These are phyloP conservation scores for Periglandula ipomoeae DNA, from an alignment of 2,329 filamentous ascomycete species.

Conservation along the genomic window DNA sequence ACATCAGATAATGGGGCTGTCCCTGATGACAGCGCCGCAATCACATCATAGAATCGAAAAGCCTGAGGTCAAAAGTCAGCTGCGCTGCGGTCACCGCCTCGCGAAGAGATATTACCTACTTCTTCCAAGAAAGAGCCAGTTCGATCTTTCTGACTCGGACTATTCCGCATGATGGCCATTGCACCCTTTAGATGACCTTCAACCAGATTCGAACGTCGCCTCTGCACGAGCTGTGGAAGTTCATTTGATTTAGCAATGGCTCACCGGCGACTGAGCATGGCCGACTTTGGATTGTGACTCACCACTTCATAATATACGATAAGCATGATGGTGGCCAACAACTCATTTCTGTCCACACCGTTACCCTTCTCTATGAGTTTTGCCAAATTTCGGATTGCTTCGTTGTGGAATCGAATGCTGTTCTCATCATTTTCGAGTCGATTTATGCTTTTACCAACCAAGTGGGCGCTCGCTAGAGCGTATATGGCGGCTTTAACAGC, in stretches of 20 bases:
- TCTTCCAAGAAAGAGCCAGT: constrained; percentile 51
- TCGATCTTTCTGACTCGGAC: constrained; percentile 33
- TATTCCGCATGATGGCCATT: constrained; percentile 49
- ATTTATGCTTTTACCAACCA: constrained; percentile 55
- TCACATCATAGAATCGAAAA: constrained; percentile 58
- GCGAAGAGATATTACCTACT: constrained; percentile 26
- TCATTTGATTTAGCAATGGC: background rate
- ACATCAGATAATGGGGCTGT: constrained; percentile 45
- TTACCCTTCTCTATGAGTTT: constrained; percentile 45
- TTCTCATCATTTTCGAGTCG: constrained; percentile 35
- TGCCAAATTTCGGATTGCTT: constrained; percentile 48
- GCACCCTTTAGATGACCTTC: constrained; percentile 53
- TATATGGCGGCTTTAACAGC: constrained; percentile 76
- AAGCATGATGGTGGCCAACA: constrained; percentile 52
- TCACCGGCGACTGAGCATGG: no score
- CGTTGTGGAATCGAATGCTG: constrained; percentile 50
- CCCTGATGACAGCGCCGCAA: constrained; percentile 52
- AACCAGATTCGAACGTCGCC: constrained; percentile 49
- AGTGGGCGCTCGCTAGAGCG: constrained; percentile 73
- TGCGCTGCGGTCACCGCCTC: background rate
- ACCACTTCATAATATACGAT: constrained; percentile 57
- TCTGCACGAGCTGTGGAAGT: constrained; percentile 46
- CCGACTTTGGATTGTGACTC: constrained; percentile 25
- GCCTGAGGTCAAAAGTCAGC: constrained; percentile 30
- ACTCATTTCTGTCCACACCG: constrained; percentile 43